Base-by-base conservation (phyloP, 805 yeast genomes). In the Brettanomyces sp. region DNA sequence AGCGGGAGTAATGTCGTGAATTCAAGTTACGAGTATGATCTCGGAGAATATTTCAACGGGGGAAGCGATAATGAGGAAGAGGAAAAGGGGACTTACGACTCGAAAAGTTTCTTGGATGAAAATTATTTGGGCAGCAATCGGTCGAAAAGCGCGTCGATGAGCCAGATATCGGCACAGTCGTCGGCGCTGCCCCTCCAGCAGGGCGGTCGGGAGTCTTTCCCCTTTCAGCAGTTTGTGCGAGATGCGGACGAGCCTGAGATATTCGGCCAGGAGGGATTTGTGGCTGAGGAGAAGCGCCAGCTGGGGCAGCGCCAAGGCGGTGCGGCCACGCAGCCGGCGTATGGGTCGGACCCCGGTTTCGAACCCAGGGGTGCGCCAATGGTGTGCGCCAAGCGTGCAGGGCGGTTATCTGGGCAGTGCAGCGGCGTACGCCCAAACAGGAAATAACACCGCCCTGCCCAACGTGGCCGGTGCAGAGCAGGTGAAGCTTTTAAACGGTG, bases 401-500 rank as follows among this genome's bases (percentile, higher is more conserved):
- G 18, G 18, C 35, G 2, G 35, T 32, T 32, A 13, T 11, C 2
- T 11, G 13, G n/a, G 35, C 35, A 32, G 35, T 11, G 35, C 35
- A 2, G 11, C 2, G 35, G 35, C 11, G n/a, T 11, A 11, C 3
- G 11, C 13, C 35, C 35, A 32, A 48, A 6, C 52, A 54, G 33
- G 50, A 51, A 40, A 39, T 28, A 24, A 45, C 3, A 34, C 45
- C 39, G n/a, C 4, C 21, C 30, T 39, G 14, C 39, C 18, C 22
- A 61, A 60, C 43, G 51, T 52, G 14, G 59, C 62, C 3, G 62
- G 67, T 42, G 62, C 58, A 36, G 53, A 58, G 32, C 62, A 69
- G 36, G 79, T 81, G 36, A 64, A 69, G 43, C 63, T 80, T 44
- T 70, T 76, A 61, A 74, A 76, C 50, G 95, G 90, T 45, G 85